Percentiles rank a stretch among this genome's conserved stretches.
Conservation (phyloP, 352 stramenopile species). For the Globisporangium spiculum region DNA sequence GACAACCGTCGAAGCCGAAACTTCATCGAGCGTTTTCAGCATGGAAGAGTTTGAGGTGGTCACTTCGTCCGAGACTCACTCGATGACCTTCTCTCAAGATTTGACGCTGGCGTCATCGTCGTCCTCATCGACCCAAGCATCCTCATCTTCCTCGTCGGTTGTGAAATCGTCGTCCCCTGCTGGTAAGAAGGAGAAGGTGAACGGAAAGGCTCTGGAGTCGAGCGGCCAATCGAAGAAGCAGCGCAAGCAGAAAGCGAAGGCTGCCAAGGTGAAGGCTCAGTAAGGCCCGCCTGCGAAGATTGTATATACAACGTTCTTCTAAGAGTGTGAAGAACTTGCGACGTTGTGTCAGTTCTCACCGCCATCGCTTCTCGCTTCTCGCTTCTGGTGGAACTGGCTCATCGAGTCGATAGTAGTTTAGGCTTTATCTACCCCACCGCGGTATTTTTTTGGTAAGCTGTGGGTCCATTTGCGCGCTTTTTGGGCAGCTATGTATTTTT, state of each 20-base stretch:
- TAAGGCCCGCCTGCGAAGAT: neutral
- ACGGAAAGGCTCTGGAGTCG: neutral
- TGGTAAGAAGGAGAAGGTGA: slow-evolving; percentile 7
- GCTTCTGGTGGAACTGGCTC: neutral
- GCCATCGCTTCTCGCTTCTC: neutral
- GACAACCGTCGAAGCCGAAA: slow-evolving; percentile 7
- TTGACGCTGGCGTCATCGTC: slow-evolving; percentile 6
- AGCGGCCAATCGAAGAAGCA: slow-evolving; percentile 16
- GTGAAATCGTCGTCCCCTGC: slow-evolving; percentile 5
- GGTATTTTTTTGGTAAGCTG: slow-evolving; percentile 8
- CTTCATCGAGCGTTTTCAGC: neutral
- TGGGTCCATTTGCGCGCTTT: slow-evolving; percentile 4
- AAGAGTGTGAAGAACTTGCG: neutral
- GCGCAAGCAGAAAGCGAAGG: slow-evolving; percentile 18
- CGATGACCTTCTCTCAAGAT: slow-evolving; percentile 9
- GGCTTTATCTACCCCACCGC: neutral
- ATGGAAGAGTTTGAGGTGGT: slow-evolving; percentile 8
- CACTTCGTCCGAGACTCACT: slow-evolving; percentile 5
- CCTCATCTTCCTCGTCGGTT: slow-evolving; percentile 2
- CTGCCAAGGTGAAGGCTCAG: slow-evolving; percentile 10
- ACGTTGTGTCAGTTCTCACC: neutral
- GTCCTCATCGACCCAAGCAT: neutral
- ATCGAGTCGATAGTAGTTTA: neutral
- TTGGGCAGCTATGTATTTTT: slow-evolving; percentile 13
- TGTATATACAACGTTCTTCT: neutral